Base-by-base conservation (phyloP, 1,284 basidiomycete species). In the Irpex lacteus region DNA sequence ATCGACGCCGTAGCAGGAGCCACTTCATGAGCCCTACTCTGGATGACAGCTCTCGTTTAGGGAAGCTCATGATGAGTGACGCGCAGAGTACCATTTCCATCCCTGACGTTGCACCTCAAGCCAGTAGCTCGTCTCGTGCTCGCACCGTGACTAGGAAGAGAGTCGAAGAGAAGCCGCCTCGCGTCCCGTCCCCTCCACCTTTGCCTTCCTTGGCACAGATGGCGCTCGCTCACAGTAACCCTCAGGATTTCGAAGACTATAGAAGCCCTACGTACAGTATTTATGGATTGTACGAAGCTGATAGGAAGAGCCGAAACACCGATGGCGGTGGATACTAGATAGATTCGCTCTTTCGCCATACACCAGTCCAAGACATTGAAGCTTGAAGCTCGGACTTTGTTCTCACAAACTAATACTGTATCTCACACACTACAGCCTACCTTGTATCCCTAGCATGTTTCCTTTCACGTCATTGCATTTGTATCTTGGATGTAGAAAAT, bases 201-300 rank as follows among this genome's bases (percentile, higher is more conserved):
- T 72, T 92, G 60, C 90, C 89, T 6, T 90, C 89, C 37, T 72
- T 92, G 59, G 80, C 88, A 5, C 90, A 92, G 75, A 91, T 92
- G 90, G 90, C 83, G 60, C 70, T 92, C 72, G 81, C 84, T 59
- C 87, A 89, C 66, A 74, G 77, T 2, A 85, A 89, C 65, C 81
- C 84, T 9, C 82, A 86, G 57, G 86, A 80, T 4, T 89, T 83
- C 73, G 82, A 77, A 1, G 84, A 85, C 50, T 92, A 92, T 67
- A 80, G 85, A 67, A 91, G 91, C 70, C 90, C 91, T 21, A 92
- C 91, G 3, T 92, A 92, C 68, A 92, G 91, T 72, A 85, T 92
- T 63, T 92, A 89, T 70, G 88, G 88, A 54, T 69, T 91, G 68
- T 92, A 92, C 70, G 87, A 86, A 63, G 78, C 76, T 18, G 86